Evolutionary conservation across 2,329 filamentous ascomycete genomes (phyloP).

Genomic region (Talaromyces sp.): DNA sequence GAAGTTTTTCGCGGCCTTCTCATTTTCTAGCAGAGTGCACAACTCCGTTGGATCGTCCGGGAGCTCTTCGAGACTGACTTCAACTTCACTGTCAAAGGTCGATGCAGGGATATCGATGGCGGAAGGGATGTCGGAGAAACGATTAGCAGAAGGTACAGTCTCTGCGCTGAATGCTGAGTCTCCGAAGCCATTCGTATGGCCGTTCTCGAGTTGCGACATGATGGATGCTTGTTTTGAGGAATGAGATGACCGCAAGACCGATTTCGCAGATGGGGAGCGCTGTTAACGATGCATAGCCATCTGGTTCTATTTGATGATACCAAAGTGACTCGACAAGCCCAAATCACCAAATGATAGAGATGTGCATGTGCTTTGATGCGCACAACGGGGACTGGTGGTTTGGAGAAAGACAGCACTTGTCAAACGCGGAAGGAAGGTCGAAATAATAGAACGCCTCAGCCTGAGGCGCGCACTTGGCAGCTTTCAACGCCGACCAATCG

Average conservation of each 20-base stretch:
- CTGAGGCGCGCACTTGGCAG: constrained; percentile 12
- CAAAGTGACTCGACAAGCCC: background rate
- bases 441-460: background rate
- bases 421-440: constrained; percentile 1
- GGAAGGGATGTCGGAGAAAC: constrained; percentile 60
- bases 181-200: constrained; percentile 52
- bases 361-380: background rate
- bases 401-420: constrained; percentile 6
- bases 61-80: constrained; percentile 87
- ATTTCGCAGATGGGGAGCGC: constrained; percentile 1
- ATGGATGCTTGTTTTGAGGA: constrained; percentile 17
- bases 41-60: constrained; percentile 92
- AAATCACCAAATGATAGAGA: background rate
- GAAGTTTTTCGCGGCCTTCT: constrained; percentile 82
- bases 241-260: constrained; percentile 12
- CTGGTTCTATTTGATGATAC: background rate
- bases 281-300: constrained; percentile 10
- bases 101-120: constrained; percentile 63
- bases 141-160: constrained; percentile 38
- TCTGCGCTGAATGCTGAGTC: constrained; percentile 36
- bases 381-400: constrained; percentile 1
- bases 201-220: constrained; percentile 53
- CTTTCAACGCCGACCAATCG: background rate
- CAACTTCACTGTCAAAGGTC: constrained; percentile 66
- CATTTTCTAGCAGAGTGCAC: constrained; percentile 91